Percentiles rank a stretch among this genome's conserved stretches.
These are phyloP conservation scores for Lasiodiplodia gonubiensis DNA, from an alignment of 2,329 filamentous ascomycete species.

Conservation along the genomic window DNA sequence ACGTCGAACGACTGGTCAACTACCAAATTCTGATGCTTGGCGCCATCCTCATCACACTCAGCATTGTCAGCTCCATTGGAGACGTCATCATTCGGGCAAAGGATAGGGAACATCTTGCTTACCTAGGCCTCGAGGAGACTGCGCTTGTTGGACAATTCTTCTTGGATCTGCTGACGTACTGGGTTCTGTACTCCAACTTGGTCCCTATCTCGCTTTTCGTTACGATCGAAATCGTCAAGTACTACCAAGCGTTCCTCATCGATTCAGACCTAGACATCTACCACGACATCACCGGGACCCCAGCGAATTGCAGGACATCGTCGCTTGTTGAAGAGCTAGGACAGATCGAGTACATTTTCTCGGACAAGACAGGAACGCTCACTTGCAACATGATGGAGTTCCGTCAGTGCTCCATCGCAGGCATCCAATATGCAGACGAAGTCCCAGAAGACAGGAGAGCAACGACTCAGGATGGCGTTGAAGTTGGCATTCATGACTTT, in stretches of 20 bases:
- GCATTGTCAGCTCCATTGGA: constrained; percentile 87
- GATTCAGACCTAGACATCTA: constrained; percentile 98
- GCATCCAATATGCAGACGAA: constrained; percentile 91
- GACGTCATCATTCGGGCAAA: constrained; percentile 80
- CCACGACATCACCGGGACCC: constrained; percentile 92
- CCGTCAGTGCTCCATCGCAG: constrained; percentile 89
- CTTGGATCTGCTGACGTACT: constrained; percentile 95
- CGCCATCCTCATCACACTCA: constrained; percentile 80
- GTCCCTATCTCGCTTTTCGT: constrained; percentile 98
- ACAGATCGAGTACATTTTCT: constrained; percentile 98
- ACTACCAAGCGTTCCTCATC: constrained; percentile 96
- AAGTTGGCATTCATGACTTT: constrained; percentile 84
- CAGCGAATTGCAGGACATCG: constrained; percentile 93
- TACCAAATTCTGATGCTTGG: constrained; percentile 90
- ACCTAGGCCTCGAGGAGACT: constrained; percentile 67
- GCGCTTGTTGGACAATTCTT: constrained; percentile 75
- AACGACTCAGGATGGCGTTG: constrained; percentile 75
- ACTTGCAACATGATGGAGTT: constrained; percentile 99
- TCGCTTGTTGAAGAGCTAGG: constrained; percentile 96
- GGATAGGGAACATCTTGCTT: constrained; percentile 67
- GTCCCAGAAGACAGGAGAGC: constrained; percentile 89
- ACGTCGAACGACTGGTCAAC: constrained; percentile 93
- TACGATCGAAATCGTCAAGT: constrained; percentile 96
- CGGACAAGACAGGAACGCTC: constrained; percentile 94
- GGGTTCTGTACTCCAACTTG: constrained; percentile 95